phyloP scores from a whole-genome alignment of 495 filamentous ascomycete genomes.

The Xylaria sp. region DNA sequence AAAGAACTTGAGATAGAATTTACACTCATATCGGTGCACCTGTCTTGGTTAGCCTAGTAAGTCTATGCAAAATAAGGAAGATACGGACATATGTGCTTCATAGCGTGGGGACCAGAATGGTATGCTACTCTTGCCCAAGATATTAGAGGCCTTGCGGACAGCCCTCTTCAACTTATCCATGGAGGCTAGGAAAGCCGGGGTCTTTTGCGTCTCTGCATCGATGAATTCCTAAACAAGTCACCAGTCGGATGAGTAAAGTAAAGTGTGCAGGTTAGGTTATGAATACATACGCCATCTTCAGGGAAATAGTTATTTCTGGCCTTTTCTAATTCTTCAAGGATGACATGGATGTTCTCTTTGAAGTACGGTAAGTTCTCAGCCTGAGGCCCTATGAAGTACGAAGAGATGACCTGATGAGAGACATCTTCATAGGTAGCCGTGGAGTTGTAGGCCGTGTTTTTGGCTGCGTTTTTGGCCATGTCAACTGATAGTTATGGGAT shows the following conservation, averaged over 20 bases:
- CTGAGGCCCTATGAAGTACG: constrained; percentile 51
- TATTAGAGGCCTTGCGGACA: constrained; percentile 27
- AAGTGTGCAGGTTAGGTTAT: not conserved
- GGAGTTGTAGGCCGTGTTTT: constrained; percentile 20
- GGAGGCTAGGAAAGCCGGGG: constrained; percentile 37
- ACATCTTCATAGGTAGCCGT: constrained; percentile 24
- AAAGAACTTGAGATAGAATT: not conserved
- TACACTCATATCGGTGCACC: constrained; percentile 31
- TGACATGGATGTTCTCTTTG: constrained; percentile 42
- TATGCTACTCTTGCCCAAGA: constrained; percentile 47
- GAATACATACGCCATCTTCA: constrained; percentile 37
- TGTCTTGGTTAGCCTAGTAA: constrained; percentile 36
- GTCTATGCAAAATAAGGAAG: not conserved
- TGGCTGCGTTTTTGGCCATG: constrained; percentile 13
- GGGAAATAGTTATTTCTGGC: constrained; percentile 43
- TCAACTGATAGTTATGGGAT: not conserved
- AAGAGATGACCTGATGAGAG: constrained; percentile 48
- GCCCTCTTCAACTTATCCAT: constrained; percentile 39
- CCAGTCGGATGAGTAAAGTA: not conserved
- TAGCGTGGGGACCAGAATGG: constrained; percentile 57
- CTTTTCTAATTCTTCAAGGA: constrained; percentile 44
- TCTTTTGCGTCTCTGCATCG: constrained; percentile 36
- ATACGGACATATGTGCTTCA: constrained; percentile 52
- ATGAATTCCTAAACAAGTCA: constrained; percentile 43
- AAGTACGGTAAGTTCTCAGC: constrained; percentile 51